Evolutionary conservation across 352 stramenopile species (phyloP).

Genomic region (Pythium utonaiense): DNA sequence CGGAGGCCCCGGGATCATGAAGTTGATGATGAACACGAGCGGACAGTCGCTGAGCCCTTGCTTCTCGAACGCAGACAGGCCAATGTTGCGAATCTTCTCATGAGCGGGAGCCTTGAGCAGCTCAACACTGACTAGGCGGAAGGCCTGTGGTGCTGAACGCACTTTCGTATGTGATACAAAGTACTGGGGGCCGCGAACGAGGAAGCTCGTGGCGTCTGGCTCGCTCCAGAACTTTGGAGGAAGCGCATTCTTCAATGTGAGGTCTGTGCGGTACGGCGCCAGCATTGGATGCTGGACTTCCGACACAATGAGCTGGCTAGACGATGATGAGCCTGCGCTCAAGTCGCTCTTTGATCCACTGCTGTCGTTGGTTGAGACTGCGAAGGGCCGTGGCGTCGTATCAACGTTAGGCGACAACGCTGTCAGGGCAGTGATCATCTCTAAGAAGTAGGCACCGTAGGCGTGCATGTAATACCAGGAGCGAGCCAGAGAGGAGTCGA

Average conservation of each 20-base stretch:
- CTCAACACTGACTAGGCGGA: conserved; percentile 66
- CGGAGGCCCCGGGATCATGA: conserved; percentile 68
- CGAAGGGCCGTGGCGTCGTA: conserved; percentile 14
- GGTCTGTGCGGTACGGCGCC: conserved; percentile 60
- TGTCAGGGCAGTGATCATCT: conserved; percentile 64
- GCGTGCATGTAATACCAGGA: conserved; percentile 78
- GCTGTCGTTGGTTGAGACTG: neutral
- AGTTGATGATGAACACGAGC: conserved; percentile 80
- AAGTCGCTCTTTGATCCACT: neutral
- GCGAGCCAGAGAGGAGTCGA: conserved; percentile 48
- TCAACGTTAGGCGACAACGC: conserved; percentile 7
- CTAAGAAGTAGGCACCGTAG: conserved; percentile 68
- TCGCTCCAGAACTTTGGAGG: conserved; percentile 83
- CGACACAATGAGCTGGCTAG: conserved; percentile 45
- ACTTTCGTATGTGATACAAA: conserved; percentile 58
- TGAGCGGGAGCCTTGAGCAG: conserved; percentile 40
- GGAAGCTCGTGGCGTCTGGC: conserved; percentile 55
- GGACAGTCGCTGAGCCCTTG: conserved; percentile 37
- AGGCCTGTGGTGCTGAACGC: conserved; percentile 50
- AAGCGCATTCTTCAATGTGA: conserved; percentile 46
- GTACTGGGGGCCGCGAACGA: conserved; percentile 67
- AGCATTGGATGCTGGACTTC: conserved; percentile 58
- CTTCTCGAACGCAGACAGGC: conserved; percentile 60
- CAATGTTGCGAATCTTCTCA: conserved; percentile 58
- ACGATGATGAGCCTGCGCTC: neutral